Percentiles rank a stretch among this genome's conserved stretches.
Evolutionary conservation across 805 yeast genomes (phyloP).

Genomic region (Kuraishia borneana): DNA sequence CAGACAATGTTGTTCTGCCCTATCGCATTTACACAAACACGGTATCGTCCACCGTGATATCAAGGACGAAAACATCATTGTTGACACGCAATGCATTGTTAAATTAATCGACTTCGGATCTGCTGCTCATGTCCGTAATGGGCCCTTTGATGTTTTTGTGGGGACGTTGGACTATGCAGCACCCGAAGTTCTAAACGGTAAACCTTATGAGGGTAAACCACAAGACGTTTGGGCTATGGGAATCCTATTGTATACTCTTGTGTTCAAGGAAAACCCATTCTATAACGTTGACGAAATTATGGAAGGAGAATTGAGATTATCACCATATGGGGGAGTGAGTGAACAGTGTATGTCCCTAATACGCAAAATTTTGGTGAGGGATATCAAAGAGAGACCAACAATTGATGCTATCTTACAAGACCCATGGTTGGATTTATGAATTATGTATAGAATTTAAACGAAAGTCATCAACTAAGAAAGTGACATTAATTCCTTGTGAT

Average conservation of each 20-base stretch:
- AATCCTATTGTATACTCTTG: conserved; percentile 74
- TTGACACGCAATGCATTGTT: conserved; percentile 69
- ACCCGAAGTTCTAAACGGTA: conserved; percentile 87
- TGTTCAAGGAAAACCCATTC: conserved; percentile 92
- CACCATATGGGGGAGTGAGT: conserved; percentile 40
- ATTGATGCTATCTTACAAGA: conserved; percentile 61
- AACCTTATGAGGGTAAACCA: conserved; percentile 82
- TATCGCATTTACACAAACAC: conserved; percentile 69
- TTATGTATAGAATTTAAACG: conserved; percentile 1
- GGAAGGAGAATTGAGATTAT: conserved; percentile 77
- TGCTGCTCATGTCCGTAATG: conserved; percentile 81
- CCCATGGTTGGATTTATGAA: conserved; percentile 44
- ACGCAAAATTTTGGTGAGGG: conserved; percentile 54
- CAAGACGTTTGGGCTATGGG: conserved; percentile 99
- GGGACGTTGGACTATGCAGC: conserved; percentile 98
- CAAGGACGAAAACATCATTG: conserved; percentile 88
- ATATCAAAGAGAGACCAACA: conserved; percentile 56
- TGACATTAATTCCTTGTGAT: conserved; percentile 62
- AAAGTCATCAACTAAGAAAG: conserved; percentile 44
- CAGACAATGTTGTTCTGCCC: conserved; percentile 68
- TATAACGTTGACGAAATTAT: conserved; percentile 91
- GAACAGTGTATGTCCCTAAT: conserved; percentile 53
- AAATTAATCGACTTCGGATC: conserved; percentile 93
- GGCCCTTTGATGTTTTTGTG: conserved; percentile 95
- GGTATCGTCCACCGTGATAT: conserved; percentile 93